Base-by-base conservation (phyloP, 228 moss, liverwort and hornwort species). In the Sphagnum magellanicum region DNA sequence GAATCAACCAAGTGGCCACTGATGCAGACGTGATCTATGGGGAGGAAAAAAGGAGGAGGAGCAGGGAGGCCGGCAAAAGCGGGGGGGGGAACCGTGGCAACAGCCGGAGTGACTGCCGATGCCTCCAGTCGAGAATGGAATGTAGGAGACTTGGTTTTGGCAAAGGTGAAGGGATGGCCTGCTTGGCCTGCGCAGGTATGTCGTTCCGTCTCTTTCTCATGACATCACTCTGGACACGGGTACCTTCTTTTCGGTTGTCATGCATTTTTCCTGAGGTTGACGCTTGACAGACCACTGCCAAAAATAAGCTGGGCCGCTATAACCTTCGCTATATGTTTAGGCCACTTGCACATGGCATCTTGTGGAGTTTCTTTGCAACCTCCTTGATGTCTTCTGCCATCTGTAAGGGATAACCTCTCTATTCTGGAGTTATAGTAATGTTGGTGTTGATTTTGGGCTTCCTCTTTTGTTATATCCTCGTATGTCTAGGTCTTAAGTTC, bases 171-270 rank as follows among this genome's bases (percentile, higher is more conserved):
- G 82, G 98, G 98, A 61, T 93, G 91, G 84, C 98, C 92, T 47
- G 81, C 93, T 60, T 98, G 98, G 98, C 98, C 98, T 72, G 98
- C 98, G 71, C 87, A 90, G 98, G 98, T 98, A 83, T 61, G 81
- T 63, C 8, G 63, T 52, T 6, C 48, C 50, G 9, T 32, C 10
- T 52, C 4, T 57, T 55, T 55, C n/a, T 6, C 53, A 13, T 50
- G 12, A 9, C 4, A 11, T 52, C 46, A 52, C 13, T 52, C 57
- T 50, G 50, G 48, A 53, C 6, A 50, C 51, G 51, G 11, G 5
- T 59, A 16, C 10, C 48, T 5, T 16, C 50, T 59, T 4, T 5
- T 6, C 10, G 50, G 69, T 51, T 5, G 62, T 6, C 51, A 57
- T 53, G 61, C 73, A 52, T 46, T 6, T 15, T 67, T 52, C 9